These are phyloP conservation scores for Zopfia rhizophila DNA, from an alignment of 2,329 filamentous ascomycete species.

Conservation along the genomic window DNA sequence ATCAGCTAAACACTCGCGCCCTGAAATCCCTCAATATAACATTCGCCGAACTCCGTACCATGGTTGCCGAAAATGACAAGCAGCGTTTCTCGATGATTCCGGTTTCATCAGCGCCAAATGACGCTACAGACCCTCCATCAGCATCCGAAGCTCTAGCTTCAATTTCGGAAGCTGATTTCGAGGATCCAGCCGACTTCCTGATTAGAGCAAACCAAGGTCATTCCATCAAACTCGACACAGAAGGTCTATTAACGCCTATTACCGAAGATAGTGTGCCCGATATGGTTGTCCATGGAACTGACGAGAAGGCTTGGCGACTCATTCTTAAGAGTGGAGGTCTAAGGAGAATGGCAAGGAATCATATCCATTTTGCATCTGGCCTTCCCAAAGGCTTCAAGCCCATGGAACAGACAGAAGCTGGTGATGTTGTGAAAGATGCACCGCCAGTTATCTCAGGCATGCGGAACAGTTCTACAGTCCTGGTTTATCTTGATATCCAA, in stretches of 20 bases:
- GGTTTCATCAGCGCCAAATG: conserved; percentile 39
- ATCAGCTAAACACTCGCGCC: conserved; percentile 65
- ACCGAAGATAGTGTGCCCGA: conserved; percentile 68
- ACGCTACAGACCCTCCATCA: background rate
- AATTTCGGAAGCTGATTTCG: conserved; percentile 33
- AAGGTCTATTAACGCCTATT: conserved; percentile 75
- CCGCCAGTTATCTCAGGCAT: conserved; percentile 79
- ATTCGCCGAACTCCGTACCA: conserved; percentile 75
- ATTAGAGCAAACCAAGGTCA: conserved; percentile 98
- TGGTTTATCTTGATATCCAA: conserved; percentile 80
- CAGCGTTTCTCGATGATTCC: conserved; percentile 86
- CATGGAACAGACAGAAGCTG: conserved; percentile 23
- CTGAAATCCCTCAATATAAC: conserved; percentile 78
- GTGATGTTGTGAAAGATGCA: conserved; percentile 31
- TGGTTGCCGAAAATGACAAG: conserved; percentile 84
- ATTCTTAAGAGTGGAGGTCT: conserved; percentile 84
- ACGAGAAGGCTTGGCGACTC: conserved; percentile 78
- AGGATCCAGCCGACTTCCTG: conserved; percentile 76
- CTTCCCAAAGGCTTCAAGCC: conserved; percentile 63
- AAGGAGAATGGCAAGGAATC: conserved; percentile 82
- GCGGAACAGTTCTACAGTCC: conserved; percentile 68
- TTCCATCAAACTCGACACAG: conserved; percentile 79
- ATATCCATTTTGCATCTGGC: conserved; percentile 88
- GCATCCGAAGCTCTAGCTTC: conserved; percentile 22
- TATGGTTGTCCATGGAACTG: conserved; percentile 87